These are phyloP conservation scores for Fusarium sp. DNA, from an alignment of 2,329 filamentous ascomycete genomes.

Conservation along the genomic window DNA sequence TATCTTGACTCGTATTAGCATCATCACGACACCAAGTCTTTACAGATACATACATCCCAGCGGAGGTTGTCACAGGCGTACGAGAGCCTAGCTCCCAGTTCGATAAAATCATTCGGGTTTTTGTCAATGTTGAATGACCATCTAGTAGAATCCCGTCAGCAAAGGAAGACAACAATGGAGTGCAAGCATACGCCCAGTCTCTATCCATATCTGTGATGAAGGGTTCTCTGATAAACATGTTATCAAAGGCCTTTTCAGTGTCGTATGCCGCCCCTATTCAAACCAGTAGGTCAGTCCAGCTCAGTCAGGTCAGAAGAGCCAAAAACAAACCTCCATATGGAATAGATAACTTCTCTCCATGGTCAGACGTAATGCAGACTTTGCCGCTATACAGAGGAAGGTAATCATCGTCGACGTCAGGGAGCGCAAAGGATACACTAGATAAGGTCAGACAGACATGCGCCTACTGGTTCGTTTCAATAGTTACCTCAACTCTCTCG, in stretches of 20 bases:
- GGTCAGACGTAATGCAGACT: slow-evolving; percentile 52
- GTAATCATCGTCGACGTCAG: slow-evolving; percentile 46
- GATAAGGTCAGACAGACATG: background rate
- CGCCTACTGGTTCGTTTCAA: too few relatives aligned
- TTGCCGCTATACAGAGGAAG: slow-evolving; percentile 59
- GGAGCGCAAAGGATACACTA: slow-evolving; percentile 46
- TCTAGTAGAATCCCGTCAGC: slow-evolving; percentile 27
- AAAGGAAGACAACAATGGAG: background rate
- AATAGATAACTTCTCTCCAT: slow-evolving; percentile 54
- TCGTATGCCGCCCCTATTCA: slow-evolving; percentile 49
- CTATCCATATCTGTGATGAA: slow-evolving; percentile 37
- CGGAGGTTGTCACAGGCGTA: slow-evolving; percentile 50
- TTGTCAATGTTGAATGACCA: slow-evolving; percentile 48
- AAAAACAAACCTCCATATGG: slow-evolving; percentile 51
- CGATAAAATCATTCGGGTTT: slow-evolving; percentile 44
- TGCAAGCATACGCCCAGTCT: slow-evolving; percentile 38
- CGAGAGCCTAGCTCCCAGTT: slow-evolving; percentile 42
- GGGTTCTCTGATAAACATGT: slow-evolving; percentile 48
- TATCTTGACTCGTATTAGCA: slow-evolving; percentile 42
- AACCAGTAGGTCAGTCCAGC: background rate
- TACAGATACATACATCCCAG: slow-evolving; percentile 47
- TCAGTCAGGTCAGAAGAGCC: background rate
- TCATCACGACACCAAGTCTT: background rate
- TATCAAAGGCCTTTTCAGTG: slow-evolving; percentile 52
- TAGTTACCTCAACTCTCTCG: slow-evolving; percentile 42